Evolutionary conservation across 176 grass and related monocot species (phyloP).

Genomic region (Elaeis guineensis): DNA sequence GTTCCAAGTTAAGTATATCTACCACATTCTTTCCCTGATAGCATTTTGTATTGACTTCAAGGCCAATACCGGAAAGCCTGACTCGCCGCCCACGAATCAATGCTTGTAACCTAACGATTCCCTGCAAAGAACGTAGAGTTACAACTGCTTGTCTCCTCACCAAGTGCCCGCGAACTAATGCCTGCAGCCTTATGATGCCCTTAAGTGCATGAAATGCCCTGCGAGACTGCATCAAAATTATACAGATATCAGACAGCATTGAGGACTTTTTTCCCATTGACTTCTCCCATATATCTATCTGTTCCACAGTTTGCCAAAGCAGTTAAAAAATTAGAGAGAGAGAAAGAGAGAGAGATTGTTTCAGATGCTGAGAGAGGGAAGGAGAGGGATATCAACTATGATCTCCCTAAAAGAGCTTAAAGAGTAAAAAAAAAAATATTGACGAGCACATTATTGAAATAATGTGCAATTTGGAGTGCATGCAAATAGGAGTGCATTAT

Average conservation of each 20-base stretch:
- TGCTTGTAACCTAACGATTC: constrained; percentile 74
- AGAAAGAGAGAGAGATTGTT: too few relatives aligned
- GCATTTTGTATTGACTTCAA: constrained; percentile 25
- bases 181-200: constrained; percentile 92
- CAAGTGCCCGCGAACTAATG: constrained; percentile 83
- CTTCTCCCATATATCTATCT: too few relatives aligned
- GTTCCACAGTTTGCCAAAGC: too few relatives aligned
- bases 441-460: too few relatives aligned
- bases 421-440: too few relatives aligned
- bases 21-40: constrained; percentile 27
- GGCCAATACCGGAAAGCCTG: constrained; percentile 28
- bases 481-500: too few relatives aligned
- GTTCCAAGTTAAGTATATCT: constrained; percentile 7
- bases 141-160: constrained; percentile 81
- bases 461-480: too few relatives aligned
- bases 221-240: constrained; percentile 49
- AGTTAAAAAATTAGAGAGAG: too few relatives aligned
- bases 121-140: constrained; percentile 54
- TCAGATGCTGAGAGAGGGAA: too few relatives aligned
- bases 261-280: too few relatives aligned
- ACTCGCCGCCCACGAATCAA: constrained; percentile 59
- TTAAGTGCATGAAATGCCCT: constrained; percentile 78
- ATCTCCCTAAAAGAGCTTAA: too few relatives aligned
- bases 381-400: too few relatives aligned
- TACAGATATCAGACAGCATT: background rate